Evolutionary conservation across 169 alveolate species (phyloP).

Genomic region (Hammondia hammondi): DNA sequence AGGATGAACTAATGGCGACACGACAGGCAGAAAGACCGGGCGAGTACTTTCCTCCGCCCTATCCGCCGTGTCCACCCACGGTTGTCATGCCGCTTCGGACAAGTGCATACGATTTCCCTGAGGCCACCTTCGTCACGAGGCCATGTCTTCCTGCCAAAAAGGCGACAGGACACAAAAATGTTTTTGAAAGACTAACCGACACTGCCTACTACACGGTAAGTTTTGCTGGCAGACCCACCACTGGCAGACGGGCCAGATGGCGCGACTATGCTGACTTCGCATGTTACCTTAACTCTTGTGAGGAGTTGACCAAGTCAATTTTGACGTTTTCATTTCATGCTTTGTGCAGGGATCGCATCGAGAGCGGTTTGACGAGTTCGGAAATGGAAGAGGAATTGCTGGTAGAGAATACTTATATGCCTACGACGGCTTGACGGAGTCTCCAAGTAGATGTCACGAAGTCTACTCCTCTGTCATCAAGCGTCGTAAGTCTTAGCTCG

Average conservation of each 20-base stretch:
- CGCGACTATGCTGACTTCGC: background rate
- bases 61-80: constrained; percentile 62
- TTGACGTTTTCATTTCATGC: background rate
- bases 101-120: constrained; percentile 43
- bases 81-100: constrained; percentile 32
- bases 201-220: constrained; percentile 80
- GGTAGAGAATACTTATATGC: constrained; percentile 82
- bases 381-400: constrained; percentile 86
- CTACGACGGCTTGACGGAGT: constrained; percentile 84
- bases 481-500: constrained; percentile 31
- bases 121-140: constrained; percentile 3
- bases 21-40: background rate
- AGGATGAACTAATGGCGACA: background rate
- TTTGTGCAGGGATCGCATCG: constrained; percentile 79
- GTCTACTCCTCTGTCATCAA: constrained; percentile 81
- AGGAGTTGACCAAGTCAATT: background rate
- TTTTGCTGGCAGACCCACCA: background rate
- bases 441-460: constrained; percentile 80
- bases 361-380: constrained; percentile 87
- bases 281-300: background rate
- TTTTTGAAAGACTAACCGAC: constrained; percentile 86
- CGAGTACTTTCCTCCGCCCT: constrained; percentile 42
- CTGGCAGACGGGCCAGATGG: background rate
- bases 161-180: constrained; percentile 60
- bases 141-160: background rate